Evolutionary conservation across 129 eudicot genomes (phyloP).

Genomic region (Heracleum sosnowskyi): DNA sequence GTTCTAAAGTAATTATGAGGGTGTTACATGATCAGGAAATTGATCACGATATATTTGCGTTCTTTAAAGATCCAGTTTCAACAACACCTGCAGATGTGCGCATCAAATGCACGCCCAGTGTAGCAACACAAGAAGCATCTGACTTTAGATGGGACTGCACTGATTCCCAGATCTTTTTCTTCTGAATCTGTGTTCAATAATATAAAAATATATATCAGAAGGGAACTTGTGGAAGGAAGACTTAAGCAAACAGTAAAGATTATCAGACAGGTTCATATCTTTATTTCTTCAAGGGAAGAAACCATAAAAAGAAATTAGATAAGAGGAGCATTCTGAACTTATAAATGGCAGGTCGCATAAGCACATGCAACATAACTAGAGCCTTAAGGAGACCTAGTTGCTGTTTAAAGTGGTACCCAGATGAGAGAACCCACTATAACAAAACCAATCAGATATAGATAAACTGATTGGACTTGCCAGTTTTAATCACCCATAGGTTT

Average conservation of each 20-base stretch:
- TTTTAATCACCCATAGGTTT: too few relatives aligned
- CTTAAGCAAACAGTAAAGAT: neutral
- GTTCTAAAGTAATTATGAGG: neutral
- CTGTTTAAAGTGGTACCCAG: neutral
- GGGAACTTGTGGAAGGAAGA: neutral
- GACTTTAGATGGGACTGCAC: constrained; percentile 90
- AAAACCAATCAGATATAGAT: neutral
- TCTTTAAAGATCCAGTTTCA: constrained; percentile 35
- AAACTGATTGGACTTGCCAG: neutral
- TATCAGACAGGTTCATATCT: neutral
- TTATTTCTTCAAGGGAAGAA: neutral
- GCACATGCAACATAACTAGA: neutral
- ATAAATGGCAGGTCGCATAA: neutral
- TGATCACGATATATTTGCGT: constrained; percentile 68
- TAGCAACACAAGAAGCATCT: constrained; percentile 57
- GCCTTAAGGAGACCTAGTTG: neutral
- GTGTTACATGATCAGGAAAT: neutral
- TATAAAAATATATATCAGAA: neutral
- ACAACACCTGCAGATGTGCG: constrained; percentile 63
- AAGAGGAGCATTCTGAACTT: neutral
- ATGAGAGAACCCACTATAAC: neutral
- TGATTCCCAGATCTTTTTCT: constrained; percentile 95
- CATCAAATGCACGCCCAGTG: constrained; percentile 56
- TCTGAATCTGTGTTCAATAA: constrained; percentile 47
- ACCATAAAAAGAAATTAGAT: neutral